phyloP scores from a whole-genome alignment of 106 monocot species.

The Allium cepa region DNA sequence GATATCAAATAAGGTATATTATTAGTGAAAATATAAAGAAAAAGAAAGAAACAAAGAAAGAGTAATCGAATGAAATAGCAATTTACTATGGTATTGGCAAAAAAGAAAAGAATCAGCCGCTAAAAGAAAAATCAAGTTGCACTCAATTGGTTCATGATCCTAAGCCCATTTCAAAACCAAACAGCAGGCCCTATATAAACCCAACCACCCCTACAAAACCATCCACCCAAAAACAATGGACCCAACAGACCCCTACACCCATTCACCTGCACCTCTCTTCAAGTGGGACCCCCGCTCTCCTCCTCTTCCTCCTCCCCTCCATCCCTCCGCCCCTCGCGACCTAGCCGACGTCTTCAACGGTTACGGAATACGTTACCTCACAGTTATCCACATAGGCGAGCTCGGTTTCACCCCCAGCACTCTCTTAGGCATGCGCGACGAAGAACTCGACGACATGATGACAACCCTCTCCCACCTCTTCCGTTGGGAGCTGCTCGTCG shows the following conservation, averaged over 20 bases:
- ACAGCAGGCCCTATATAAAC: neutral
- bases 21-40: no score
- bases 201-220: neutral
- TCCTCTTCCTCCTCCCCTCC: neutral
- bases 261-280: slow-evolving; percentile 20
- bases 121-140: no score
- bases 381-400: slow-evolving; percentile 67
- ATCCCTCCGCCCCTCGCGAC: slow-evolving; percentile 15
- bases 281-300: slow-evolving; percentile 47
- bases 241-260: slow-evolving; percentile 47
- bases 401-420: slow-evolving; percentile 84
- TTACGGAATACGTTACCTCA: slow-evolving; percentile 64
- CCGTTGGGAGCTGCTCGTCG: slow-evolving; percentile 92
- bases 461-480: slow-evolving; percentile 68
- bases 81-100: no score
- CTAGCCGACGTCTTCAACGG: slow-evolving; percentile 74
- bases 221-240: slow-evolving; percentile 21
- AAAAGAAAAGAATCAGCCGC: no score
- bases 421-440: slow-evolving; percentile 75
- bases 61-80: no score
- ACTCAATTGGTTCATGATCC: no score
- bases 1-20: no score
- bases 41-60: no score
- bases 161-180: neutral
- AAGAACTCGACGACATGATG: slow-evolving; percentile 97